Conservation (phyloP, 1,139 yeast species). For the Candida mesenterica region DNA sequence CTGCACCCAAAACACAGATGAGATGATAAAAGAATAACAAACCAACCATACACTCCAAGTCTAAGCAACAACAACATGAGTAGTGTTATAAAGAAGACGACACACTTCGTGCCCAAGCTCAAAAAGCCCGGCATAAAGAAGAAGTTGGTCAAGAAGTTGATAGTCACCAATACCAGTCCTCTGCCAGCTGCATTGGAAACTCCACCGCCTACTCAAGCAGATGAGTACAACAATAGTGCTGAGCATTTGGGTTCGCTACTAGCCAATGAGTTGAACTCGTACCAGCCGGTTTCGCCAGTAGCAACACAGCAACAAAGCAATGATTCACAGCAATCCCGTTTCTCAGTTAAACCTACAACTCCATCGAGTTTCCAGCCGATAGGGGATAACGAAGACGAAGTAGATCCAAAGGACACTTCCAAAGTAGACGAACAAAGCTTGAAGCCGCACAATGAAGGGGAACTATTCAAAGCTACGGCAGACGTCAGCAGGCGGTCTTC, state of each 20-base stretch:
- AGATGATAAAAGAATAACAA: slow-evolving; percentile 2
- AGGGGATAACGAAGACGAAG: slow-evolving; percentile 19
- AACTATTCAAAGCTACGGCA: slow-evolving; percentile 29
- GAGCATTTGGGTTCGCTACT: slow-evolving; percentile 7
- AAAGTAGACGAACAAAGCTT: slow-evolving; percentile 11
- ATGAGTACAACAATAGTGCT: slow-evolving; percentile 4
- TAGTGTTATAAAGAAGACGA: slow-evolving; percentile 47
- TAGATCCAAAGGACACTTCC: slow-evolving; percentile 32
- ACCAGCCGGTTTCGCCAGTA: slow-evolving; percentile 12
- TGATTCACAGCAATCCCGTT: neutral
- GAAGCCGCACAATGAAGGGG: slow-evolving; percentile 1
- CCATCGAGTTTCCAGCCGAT: neutral
- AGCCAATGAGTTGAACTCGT: slow-evolving; percentile 5
- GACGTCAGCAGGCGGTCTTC: slow-evolving; percentile 26
- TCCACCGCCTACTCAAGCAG: slow-evolving; percentile 27
- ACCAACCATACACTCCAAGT: slow-evolving; percentile 7
- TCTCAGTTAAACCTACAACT: neutral
- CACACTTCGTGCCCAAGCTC: slow-evolving; percentile 42
- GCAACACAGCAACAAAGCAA: slow-evolving; percentile 8
- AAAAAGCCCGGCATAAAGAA: slow-evolving; percentile 27
- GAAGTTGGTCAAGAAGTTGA: slow-evolving; percentile 23
- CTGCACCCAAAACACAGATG: too few relatives aligned
- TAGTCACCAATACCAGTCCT: slow-evolving; percentile 16
- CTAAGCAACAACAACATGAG: slow-evolving; percentile 36
- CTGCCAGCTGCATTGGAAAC: slow-evolving; percentile 10